These are phyloP conservation scores for Cubamyces lactineus DNA, from an alignment of 768 basidiomycete species.

Conservation along the genomic window DNA sequence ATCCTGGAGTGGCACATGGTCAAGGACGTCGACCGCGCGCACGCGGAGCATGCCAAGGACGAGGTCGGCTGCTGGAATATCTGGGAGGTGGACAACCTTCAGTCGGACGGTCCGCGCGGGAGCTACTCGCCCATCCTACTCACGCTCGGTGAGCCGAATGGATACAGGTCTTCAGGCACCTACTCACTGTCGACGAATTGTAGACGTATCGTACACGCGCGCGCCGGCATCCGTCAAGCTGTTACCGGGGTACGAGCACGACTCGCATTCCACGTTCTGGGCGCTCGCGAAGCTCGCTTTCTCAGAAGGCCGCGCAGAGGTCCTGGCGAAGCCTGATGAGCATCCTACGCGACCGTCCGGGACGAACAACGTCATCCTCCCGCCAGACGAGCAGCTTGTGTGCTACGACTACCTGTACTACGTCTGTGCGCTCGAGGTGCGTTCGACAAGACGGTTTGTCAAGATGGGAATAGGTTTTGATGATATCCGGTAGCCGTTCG, in stretches of 20 bases:
- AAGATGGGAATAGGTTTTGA: too few species aligned
- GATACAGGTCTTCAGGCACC: neutral
- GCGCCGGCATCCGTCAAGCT: conserved; percentile 35
- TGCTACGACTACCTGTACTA: conserved; percentile 44
- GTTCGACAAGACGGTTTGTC: neutral
- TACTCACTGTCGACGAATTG: neutral
- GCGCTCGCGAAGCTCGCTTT: conserved; percentile 36
- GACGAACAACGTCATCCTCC: conserved; percentile 24
- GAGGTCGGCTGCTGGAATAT: conserved; percentile 46
- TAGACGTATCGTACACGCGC: conserved; percentile 40
- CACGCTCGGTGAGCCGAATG: conserved; percentile 31
- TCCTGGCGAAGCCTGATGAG: conserved; percentile 22
- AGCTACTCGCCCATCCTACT: conserved; percentile 29
- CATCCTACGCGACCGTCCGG: conserved; percentile 26
- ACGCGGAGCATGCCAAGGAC: conserved; percentile 25
- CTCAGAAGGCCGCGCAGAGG: conserved; percentile 29
- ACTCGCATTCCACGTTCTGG: conserved; percentile 36
- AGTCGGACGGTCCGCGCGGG: conserved; percentile 25
- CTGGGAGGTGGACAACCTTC: conserved; percentile 34
- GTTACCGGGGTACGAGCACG: conserved; percentile 32
- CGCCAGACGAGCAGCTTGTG: conserved; percentile 40
- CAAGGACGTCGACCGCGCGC: conserved; percentile 34
- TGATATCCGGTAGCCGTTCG: conserved; percentile 29
- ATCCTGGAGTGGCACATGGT: conserved; percentile 46
- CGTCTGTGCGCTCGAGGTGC: conserved; percentile 33